phyloP scores from a whole-genome alignment of 805 yeast genomes.

The Wickerhamiella nectarea region DNA sequence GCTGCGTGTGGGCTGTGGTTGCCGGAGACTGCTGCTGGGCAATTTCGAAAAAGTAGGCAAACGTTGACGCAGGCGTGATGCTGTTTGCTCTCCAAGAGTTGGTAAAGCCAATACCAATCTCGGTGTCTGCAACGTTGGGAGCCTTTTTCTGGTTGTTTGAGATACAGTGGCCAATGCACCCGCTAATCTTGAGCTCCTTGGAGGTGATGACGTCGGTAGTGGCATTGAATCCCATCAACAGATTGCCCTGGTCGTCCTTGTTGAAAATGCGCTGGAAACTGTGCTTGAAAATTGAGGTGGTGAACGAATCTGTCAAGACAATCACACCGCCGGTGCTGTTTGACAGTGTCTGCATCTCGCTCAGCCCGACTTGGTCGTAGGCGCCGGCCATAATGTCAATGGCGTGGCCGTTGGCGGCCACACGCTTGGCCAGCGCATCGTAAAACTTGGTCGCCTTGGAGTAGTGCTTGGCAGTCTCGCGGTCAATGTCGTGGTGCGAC shows the following conservation, averaged over 20 bases:
- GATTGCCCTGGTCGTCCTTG: slow-evolving; percentile 75
- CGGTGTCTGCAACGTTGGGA: slow-evolving; percentile 72
- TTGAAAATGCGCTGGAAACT: slow-evolving; percentile 75
- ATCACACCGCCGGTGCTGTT: slow-evolving; percentile 83
- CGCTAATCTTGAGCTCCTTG: slow-evolving; percentile 75
- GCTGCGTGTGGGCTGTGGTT: slow-evolving; percentile 17
- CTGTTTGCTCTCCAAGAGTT: slow-evolving; percentile 77
- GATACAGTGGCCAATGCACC: slow-evolving; percentile 86
- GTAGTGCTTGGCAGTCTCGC: slow-evolving; percentile 76
- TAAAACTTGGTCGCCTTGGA: slow-evolving; percentile 76
- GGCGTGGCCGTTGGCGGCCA: slow-evolving; percentile 60
- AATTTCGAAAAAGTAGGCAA: slow-evolving; percentile 81
- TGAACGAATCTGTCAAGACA: slow-evolving; percentile 81
- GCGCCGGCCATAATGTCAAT: slow-evolving; percentile 90
- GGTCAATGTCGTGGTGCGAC: slow-evolving; percentile 93
- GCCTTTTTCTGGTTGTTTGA: slow-evolving; percentile 47
- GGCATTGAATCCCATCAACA: slow-evolving; percentile 85
- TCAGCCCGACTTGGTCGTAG: slow-evolving; percentile 90
- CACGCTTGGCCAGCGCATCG: slow-evolving; percentile 57
- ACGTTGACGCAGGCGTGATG: slow-evolving; percentile 75
- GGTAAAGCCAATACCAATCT: slow-evolving; percentile 88
- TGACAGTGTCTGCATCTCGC: slow-evolving; percentile 79
- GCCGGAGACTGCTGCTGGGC: slow-evolving; percentile 25
- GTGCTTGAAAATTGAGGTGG: slow-evolving; percentile 88
- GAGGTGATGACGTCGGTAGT: slow-evolving; percentile 77